Base-by-base conservation (phyloP, 441 rosid species). In the Erodium moschatum region DNA sequence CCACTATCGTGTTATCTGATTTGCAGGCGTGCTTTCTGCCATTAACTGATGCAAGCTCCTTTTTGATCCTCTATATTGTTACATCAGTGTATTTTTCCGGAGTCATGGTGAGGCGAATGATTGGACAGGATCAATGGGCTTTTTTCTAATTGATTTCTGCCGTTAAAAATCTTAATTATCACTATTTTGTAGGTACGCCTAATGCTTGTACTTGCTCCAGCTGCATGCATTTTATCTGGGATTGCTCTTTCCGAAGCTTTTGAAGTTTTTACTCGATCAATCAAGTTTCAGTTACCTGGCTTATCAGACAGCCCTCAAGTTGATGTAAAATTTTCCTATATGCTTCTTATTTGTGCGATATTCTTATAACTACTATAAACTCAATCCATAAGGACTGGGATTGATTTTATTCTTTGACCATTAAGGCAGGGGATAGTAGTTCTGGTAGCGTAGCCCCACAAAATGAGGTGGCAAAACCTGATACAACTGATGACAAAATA, bases 201-300 rank as follows among this genome's bases (percentile, higher is more conserved):
- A 75, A 95, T 95, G 99, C 97, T 95, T 70, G 97, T 95, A 42
- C 80, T 95, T 85, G 99, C 99, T 81, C 99, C 99, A 70, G 99
- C 99, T 63, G 99, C 99, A 69, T 95, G 99, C 82, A 90, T 95
- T 76, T 81, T 86, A 89, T 95, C 99, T 84, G 99, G 99, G 69
- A 95, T 95, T 75, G 96, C 99, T 70, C 91, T 95, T 44, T 95
- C 99, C 70, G 91, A 91, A 82, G 90, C 99, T 75, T 91, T 95
- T 85, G 89, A 80, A 79, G 89, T 89, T 75, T 84, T 91, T 70
- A 91, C 97, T 24, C 70, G 82, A 68, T 95, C 99, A 77, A 86
- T 95, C 74, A 95, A 95, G 83, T 95, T 88, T 80, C 97, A 91
- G 76, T 77, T 90, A 58, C 84, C 84, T 29, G 89, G 88, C 69